Base-by-base conservation (phyloP, 176 grass and related monocot species). In the Raddia distichophylla region DNA sequence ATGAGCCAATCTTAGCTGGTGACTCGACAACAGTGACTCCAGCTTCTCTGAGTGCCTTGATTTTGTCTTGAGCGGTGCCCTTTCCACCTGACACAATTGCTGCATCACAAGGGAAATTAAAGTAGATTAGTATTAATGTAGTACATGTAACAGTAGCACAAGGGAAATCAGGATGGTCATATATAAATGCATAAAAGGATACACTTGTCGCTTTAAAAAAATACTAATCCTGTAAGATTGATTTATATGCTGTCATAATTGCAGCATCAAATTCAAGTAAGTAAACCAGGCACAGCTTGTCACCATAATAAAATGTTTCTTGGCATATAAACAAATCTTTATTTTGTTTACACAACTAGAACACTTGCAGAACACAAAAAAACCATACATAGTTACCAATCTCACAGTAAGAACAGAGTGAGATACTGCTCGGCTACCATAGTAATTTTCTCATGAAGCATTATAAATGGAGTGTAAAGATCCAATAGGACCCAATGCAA, bases 81-180 rank as follows among this genome's bases (percentile, higher is more conserved):
- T 98, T 98, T 6, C 96, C 96, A 20, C 96, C 96, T 45, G 96
- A 91, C 53, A 98, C 96, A 46, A 98, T 98, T 54, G 96, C 93
- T 95, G 93, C 83, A 87, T 10, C 34, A 80, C 35, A 83, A 63
- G 2, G 48, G 45, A 53, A n/a, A 78, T 2, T 27, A 47, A 32
- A 66, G 1, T 64, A 80, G 15, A 81, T 77, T 77, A 89, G 78
- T 40, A 40, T 40, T 40, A 27, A 27, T 27, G 27, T 5, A 40
- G 37, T 72, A 44, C 75, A 47, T 2, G 51, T 33, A 16, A 72
- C 17, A 82, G 19, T 58, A 71, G 54, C 60, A 74, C 8, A 22
- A 17, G 18, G 27, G 27, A 27, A 76, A 75, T 74, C 17, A 52
- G 54, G 46, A 73, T 16, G 8, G 34, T 4, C 52, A 60, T 11